phyloP scores from a whole-genome alignment of 352 stramenopile genomes.

The Globisporangium viniferum region DNA sequence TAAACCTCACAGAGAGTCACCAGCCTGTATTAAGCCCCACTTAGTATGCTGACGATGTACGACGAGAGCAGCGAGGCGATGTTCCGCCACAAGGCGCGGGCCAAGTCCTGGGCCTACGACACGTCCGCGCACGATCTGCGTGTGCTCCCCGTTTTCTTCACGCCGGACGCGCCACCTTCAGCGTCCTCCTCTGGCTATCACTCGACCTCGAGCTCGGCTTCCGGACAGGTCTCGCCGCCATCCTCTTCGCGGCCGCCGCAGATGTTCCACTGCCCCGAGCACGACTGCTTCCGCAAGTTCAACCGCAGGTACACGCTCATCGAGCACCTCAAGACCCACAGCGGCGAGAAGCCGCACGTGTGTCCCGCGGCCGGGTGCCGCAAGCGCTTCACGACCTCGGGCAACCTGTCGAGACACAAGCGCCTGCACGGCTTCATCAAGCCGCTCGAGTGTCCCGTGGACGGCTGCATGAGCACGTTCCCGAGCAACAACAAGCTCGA shows the following conservation, averaged over 20 bases:
- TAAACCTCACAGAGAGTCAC: too few relatives aligned
- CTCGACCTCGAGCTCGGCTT: background rate
- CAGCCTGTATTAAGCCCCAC: background rate
- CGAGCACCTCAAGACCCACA: constrained; percentile 58
- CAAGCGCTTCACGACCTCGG: constrained; percentile 56
- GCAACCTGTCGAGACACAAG: constrained; percentile 56
- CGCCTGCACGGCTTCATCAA: constrained; percentile 44
- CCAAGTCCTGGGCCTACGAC: constrained; percentile 13
- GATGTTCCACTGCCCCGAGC: constrained; percentile 25
- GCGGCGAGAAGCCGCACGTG: constrained; percentile 45
- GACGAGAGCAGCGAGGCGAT: background rate
- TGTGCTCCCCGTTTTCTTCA: background rate
- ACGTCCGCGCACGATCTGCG: background rate
- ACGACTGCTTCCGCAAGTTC: constrained; percentile 27
- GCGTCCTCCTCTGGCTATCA: background rate
- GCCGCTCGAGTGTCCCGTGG: constrained; percentile 33
- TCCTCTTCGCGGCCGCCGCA: background rate
- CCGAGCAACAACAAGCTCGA: constrained; percentile 42
- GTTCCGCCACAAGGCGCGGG: background rate
- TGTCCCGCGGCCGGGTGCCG: constrained; percentile 35
- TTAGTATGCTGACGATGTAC: background rate
- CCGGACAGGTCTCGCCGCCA: background rate
- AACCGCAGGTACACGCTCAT: constrained; percentile 47
- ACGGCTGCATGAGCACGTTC: constrained; percentile 37
- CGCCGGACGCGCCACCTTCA: background rate